Evolutionary conservation across 2,329 filamentous ascomycete species (phyloP).

Genomic region (Whalleya microplaca): DNA sequence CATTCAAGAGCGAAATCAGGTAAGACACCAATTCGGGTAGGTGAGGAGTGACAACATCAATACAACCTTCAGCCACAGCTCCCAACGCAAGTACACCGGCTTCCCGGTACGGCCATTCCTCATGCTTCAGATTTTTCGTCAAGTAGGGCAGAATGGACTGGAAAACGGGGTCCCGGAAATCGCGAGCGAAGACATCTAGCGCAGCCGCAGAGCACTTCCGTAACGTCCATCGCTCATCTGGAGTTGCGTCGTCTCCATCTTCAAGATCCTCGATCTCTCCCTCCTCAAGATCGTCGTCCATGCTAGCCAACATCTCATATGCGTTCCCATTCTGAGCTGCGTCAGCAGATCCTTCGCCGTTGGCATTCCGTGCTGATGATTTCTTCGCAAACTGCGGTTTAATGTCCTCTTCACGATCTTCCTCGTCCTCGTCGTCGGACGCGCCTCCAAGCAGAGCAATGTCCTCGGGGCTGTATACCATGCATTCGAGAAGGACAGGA

Average conservation of each 20-base stretch:
- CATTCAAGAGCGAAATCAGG: constrained; percentile 81
- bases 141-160: constrained; percentile 90
- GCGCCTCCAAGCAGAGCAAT: constrained; percentile 83
- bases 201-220: constrained; percentile 97
- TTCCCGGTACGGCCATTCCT: constrained; percentile 90
- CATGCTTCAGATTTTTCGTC: constrained; percentile 83
- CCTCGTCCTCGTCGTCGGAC: constrained; percentile 86
- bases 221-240: constrained; percentile 92
- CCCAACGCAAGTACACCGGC: constrained; percentile 93
- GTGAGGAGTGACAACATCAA: constrained; percentile 86
- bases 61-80: constrained; percentile 92
- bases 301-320: constrained; percentile 58
- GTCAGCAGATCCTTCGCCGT: constrained; percentile 56
- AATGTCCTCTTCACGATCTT: constrained; percentile 89
- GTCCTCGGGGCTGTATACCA: constrained; percentile 96
- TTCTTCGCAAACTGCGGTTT: constrained; percentile 88
- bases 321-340: constrained; percentile 56
- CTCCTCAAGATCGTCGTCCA: constrained; percentile 81
- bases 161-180: constrained; percentile 88
- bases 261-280: constrained; percentile 81
- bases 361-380: constrained; percentile 60
- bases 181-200: constrained; percentile 88
- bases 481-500: constrained; percentile 87
- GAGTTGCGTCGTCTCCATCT: constrained; percentile 77
- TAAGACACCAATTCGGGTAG: constrained; percentile 90